Evolutionary conservation across 139 green algal genomes (phyloP), one percentile per base, ranked within the genome.

Genomic region (Micractinium sp.): DNA sequence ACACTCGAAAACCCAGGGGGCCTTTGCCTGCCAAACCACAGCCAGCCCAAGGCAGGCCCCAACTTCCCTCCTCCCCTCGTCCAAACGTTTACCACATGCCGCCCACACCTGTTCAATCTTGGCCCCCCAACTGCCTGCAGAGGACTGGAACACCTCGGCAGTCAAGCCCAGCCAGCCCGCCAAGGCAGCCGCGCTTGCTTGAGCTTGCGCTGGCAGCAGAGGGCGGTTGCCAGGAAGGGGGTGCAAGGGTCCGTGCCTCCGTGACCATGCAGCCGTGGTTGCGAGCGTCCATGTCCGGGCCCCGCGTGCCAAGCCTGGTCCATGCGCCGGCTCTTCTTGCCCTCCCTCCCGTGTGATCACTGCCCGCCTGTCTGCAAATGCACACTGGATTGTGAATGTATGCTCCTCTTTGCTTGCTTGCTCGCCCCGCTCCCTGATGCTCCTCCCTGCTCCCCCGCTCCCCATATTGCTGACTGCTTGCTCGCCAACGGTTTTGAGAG

Each of bases 121-220:
- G 27, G 4, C 47, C 29, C 60, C 22, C 13, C 80, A 19, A 0
- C 29, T 27, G 2, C 29, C 19, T n/a, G 85, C 86, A 78, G 86
- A 90, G 61, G 86, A 90, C 86, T 90, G 86, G 86, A 90, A 90
- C 78, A 86, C 86, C 29, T 73, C 63, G 0, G n/a, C 35, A 27
- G 78, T 85, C 2, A 69, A 78, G 77, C 86, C 86, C 76, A 90
- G 77, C 86, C 61, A 84, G 77, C 20, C 86, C 16, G 86, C 86
- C 77, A 90, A 90, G 86, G 29, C 81, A 63, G 60, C 61, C 12
- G 86, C 86, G 0, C 31, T 79, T 31, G 86, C 86, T 14, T 89
- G 27, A 74, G n/a, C 22, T 13, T 25, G 60, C 33, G n/a, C 2
- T 77, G 19, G 29, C 31, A 5, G 71, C 71, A 38, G 25, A 29